Base-by-base conservation (phyloP, 129 eudicot genomes). In the Artemisia argyi region DNA sequence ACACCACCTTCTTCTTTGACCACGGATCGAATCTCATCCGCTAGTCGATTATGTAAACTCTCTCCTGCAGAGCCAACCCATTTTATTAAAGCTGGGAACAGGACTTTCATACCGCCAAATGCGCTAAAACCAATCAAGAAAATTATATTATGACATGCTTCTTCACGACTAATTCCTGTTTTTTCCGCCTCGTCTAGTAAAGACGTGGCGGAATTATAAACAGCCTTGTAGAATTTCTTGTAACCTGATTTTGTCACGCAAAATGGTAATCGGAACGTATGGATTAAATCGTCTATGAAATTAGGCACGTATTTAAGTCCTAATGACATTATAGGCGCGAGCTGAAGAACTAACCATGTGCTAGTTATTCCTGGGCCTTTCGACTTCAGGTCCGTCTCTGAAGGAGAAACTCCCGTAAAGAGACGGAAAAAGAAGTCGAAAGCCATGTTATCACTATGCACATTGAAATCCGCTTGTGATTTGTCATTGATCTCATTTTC, bases 91-190 rank as follows among this genome's bases (percentile, higher is more conserved):
- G 82, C 39, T 1, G 96, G 89, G 32, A 83, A 81, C 4, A 86
- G 11, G 1, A 78, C 77, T 22, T 88, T 88, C 89, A 85, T 81
- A 0, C 96, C 96, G 1, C 91, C 96, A 14, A 85, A 88, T 0
- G 96, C 86, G 69, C 83, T 88, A 57, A 88, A 88, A 0, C 76
- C 88, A 0, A 83, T 69, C 0, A 88, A 65, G 48, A 88, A 88
- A 57, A 88, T 85, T 4, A 88, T 42, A 61, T 88, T 88, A 55
- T 88, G 96, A 24, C 86, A 83, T 0, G 96, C 96, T 83, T 88
- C 96, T 7, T 83, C 91, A 32, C 91, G 65, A 9, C 77, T 59
- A 0, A 88, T 53, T 0, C 88, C 89, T 0, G 6, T 1, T n/a
- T 71, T 79, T 22, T 85, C 96, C 7, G 83, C 82, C 71, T 79